Evolutionary conservation across 2,329 filamentous ascomycete species (phyloP).

Genomic region (Nannizzia gypsea): DNA sequence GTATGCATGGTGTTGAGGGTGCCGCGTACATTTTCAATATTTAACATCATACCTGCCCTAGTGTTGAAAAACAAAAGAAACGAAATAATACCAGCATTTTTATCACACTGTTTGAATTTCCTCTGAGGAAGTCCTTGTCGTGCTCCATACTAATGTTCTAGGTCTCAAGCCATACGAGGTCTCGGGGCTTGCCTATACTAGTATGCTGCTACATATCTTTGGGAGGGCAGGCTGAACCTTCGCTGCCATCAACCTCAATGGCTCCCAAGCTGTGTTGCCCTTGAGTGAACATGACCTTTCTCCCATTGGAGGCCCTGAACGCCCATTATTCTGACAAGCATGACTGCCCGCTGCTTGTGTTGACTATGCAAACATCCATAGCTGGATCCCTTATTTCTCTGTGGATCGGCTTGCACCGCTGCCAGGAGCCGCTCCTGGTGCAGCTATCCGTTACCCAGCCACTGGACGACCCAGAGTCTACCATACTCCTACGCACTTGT

Average conservation of each 20-base stretch:
- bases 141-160: background rate
- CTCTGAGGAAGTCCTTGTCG: background rate
- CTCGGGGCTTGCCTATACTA: background rate
- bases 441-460: slow-evolving; percentile 3
- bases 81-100: background rate
- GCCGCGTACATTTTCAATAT: background rate
- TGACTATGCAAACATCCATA: background rate
- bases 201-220: background rate
- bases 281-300: background rate
- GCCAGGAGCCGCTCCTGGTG: slow-evolving; percentile 5
- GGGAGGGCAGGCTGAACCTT: background rate
- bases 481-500: slow-evolving; percentile 2
- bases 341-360: background rate
- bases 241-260: slow-evolving; percentile 1
- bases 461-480: background rate
- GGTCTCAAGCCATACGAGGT: background rate
- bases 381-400: slow-evolving; percentile 5
- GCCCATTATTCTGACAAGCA: background rate
- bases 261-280: background rate
- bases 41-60: background rate
- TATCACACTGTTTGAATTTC: background rate
- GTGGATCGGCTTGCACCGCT: slow-evolving; percentile 4
- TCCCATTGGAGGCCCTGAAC: background rate
- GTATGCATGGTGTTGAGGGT: background rate
- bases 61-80: background rate